Evolutionary conservation across 352 stramenopile species (phyloP).

Genomic region (Blastocystis sp.): DNA sequence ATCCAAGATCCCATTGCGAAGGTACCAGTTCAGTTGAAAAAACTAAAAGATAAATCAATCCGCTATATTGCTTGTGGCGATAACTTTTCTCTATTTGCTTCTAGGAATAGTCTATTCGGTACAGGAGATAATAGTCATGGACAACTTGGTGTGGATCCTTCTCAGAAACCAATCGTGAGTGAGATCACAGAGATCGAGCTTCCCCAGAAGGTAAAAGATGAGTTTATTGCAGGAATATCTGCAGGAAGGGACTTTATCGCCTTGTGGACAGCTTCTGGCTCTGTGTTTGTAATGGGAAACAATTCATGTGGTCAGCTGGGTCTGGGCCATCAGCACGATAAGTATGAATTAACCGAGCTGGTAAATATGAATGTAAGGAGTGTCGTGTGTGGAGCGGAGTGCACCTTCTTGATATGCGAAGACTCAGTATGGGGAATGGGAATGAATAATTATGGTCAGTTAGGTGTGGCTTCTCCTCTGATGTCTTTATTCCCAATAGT

Average conservation of each 20-base stretch:
- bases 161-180: neutral
- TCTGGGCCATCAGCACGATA: neutral
- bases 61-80: neutral
- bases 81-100: conserved; percentile 16
- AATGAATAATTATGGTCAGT: neutral
- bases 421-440: neutral
- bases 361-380: neutral
- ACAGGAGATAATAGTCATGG: neutral
- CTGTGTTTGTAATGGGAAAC: neutral
- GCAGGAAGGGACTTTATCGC: neutral
- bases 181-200: neutral
- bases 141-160: conserved; percentile 29
- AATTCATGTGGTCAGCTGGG: conserved; percentile 28
- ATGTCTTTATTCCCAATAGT: neutral
- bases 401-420: neutral
- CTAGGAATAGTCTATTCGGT: neutral
- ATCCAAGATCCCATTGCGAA: neutral
- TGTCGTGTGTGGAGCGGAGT: neutral
- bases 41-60: neutral
- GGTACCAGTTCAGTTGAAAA: neutral
- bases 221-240: neutral
- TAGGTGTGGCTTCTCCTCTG: neutral
- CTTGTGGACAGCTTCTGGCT: neutral
- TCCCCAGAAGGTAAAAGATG: neutral
- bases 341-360: neutral